Base-by-base conservation (phyloP, 345 rosid genomes). In the Rhodamnia rubescens region DNA sequence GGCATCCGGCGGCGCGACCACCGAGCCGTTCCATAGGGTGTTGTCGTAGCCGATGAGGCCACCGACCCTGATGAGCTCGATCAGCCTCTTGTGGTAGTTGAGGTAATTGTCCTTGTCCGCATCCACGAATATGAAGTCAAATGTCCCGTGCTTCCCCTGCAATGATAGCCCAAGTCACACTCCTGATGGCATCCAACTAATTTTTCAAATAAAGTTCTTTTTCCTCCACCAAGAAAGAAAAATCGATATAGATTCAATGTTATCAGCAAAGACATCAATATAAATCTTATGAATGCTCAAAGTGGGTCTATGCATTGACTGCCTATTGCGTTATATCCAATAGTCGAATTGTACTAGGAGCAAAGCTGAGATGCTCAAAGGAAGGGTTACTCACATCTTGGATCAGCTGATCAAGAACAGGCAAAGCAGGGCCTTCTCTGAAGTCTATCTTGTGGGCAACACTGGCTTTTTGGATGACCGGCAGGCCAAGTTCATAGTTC, bases 11-110 rank as follows among this genome's bases (percentile, higher is more conserved):
- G 98, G 93, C 6, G 96, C 97, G n/a, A 92, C 99, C 82, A 95
- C 98, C 2, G 99, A 93, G 11, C 99, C 99, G 49, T 93, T 95
- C 99, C 99, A 96, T 32, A 98, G 89, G 89, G 99, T 96, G 94
- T 98, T 96, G 94, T 97, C 98, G 89, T 98, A 98, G 61, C 98
- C 99, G 59, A 98, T 94, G 86, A 98, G 81, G 6, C 99, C 99
- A 4, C 98, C 98, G 14, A 98, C 91, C 84, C 93, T 96, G 74
- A 95, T 96, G 74, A 98, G 87, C 3, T 96, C 98, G 15, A 96
- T 92, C 90, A 96, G 58, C 85, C 98, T 92, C 90, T 94, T 92
- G 90, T 96, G 99, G 89, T 96, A 95, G 91, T 96, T 96, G 6
- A 95, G 42, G 89, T 98, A 96, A 90, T 98, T 98, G 93, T 95